Conservation (phyloP, 306 rosid species). For the Myrica gale region DNA sequence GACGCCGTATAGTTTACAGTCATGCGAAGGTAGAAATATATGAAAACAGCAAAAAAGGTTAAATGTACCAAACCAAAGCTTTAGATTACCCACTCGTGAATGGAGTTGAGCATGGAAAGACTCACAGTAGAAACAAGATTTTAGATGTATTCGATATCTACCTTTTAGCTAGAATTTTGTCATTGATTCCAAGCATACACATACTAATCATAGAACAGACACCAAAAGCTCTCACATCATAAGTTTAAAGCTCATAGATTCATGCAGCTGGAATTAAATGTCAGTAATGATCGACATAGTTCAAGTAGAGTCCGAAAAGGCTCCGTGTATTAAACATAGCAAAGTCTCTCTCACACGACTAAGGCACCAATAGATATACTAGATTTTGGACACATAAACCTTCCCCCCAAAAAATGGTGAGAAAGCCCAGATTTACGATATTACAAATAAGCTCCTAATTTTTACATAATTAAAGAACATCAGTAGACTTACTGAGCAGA, state of each 20-base stretch:
- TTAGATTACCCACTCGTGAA: background rate
- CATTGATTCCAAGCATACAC: background rate
- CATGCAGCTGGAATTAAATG: background rate
- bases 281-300: background rate
- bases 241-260: background rate
- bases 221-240: background rate
- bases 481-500: slow-evolving; percentile 36
- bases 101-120: background rate
- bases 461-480: background rate
- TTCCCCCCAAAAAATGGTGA: background rate
- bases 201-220: background rate
- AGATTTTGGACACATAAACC: background rate
- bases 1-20: background rate
- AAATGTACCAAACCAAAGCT: background rate
- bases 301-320: background rate
- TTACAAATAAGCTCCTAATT: background rate
- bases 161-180: background rate
- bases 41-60: background rate
- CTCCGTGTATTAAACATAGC: background rate
- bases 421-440: background rate
- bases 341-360: background rate
- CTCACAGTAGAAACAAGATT: background rate
- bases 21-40: background rate
- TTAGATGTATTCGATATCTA: background rate
- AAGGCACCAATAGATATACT: background rate